Conservation (phyloP, 768 basidiomycete species). For the Punctularia strigosozonata region DNA sequence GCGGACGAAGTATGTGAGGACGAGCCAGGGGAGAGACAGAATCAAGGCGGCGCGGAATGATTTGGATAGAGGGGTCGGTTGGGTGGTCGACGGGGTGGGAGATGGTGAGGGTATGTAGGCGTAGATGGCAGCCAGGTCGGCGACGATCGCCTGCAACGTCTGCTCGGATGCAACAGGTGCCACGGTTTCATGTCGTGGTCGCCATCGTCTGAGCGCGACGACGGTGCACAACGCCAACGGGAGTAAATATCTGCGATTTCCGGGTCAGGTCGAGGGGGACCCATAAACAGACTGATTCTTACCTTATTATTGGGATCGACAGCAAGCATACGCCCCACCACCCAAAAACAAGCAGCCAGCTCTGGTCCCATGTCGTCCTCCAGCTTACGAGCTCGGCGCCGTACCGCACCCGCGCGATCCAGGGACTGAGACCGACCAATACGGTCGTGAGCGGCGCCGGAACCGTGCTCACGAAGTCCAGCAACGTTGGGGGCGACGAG, state of each 20-base stretch:
- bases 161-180: constrained; percentile 34
- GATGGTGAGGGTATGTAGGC: constrained; percentile 37
- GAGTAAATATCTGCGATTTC: background rate
- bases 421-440: constrained; percentile 51
- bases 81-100: constrained; percentile 14
- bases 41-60: constrained; percentile 42
- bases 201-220: background rate
- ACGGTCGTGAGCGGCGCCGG: constrained; percentile 50
- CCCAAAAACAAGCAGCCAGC: constrained; percentile 49
- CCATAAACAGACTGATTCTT: constrained; percentile 32
- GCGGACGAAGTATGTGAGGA: constrained; percentile 51
- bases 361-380: constrained; percentile 44
- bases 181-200: constrained; percentile 30
- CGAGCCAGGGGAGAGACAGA: constrained; percentile 53
- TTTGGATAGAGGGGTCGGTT: constrained; percentile 18
- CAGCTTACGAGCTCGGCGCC: constrained; percentile 43
- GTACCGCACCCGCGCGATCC: constrained; percentile 31
- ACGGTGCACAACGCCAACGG: background rate
- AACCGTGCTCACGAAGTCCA: constrained; percentile 45
- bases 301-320: constrained; percentile 23
- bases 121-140: constrained; percentile 58
- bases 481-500: too few relatives aligned
- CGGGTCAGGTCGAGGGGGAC: background rate
- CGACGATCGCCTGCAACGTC: constrained; percentile 38
- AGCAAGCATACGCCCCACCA: constrained; percentile 79